A percentile compares a stretch with the other conserved stretches of the same genome.
Conservation (phyloP, 768 basidiomycete species). For the Leccinum obscurum region DNA sequence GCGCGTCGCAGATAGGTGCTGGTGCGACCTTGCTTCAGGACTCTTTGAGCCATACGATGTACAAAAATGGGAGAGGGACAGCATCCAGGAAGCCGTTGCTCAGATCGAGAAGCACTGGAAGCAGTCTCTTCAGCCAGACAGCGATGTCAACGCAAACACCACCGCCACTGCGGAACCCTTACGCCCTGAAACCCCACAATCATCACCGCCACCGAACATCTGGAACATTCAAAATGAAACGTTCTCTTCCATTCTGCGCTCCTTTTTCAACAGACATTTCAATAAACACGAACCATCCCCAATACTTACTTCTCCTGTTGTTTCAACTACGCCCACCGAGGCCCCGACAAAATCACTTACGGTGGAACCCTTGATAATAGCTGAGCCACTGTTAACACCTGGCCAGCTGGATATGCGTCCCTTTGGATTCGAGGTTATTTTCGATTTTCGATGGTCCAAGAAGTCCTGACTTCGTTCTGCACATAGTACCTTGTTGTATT, state of each 20-base stretch:
- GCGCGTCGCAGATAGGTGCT: constrained; percentile 75
- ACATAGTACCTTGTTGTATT: constrained; percentile 23
- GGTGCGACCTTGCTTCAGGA: constrained; percentile 74
- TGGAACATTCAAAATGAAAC: constrained; percentile 16
- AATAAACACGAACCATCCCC: constrained; percentile 3
- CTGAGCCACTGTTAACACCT: constrained; percentile 31
- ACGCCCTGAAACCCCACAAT: constrained; percentile 12
- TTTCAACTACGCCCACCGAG: constrained; percentile 6
- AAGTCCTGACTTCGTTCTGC: constrained; percentile 15
- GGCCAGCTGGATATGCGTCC: constrained; percentile 70
- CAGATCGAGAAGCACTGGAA: constrained; percentile 36
- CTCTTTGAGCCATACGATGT: constrained; percentile 80
- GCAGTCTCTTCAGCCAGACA: constrained; percentile 25
- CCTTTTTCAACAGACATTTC: constrained; percentile 21
- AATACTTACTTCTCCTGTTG: not conserved
- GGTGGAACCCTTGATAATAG: constrained; percentile 15
- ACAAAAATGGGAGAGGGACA: constrained; percentile 70
- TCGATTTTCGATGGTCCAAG: constrained; percentile 73
- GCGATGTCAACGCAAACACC: constrained; percentile 26
- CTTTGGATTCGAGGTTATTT: constrained; percentile 67
- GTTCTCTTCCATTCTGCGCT: constrained; percentile 26
- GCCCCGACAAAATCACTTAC: constrained; percentile 2
- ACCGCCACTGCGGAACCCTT: constrained; percentile 27
- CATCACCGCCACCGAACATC: constrained; percentile 9
- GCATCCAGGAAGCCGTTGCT: constrained; percentile 48